These are phyloP conservation scores for Solanum peruvianum DNA, from an alignment of 257 asterid species.

Conservation along the genomic window DNA sequence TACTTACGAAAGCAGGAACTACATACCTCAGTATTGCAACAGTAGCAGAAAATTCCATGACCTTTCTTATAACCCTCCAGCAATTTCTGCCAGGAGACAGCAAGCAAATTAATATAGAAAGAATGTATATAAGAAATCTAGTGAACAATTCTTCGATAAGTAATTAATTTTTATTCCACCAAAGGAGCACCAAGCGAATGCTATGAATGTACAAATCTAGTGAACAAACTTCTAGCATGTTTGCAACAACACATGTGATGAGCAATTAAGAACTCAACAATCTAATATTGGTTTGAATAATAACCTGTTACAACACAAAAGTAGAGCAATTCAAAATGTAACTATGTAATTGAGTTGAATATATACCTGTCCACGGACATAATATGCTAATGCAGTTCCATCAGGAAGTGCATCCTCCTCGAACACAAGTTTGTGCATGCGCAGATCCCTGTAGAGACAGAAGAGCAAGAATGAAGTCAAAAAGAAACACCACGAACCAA, in stretches of 20 bases:
- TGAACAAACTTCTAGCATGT: not conserved
- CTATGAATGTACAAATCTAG: not conserved
- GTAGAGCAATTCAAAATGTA: not conserved
- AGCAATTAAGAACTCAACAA: not conserved
- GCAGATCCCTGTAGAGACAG: constrained; percentile 48
- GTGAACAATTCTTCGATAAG: not conserved
- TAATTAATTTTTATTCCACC: not conserved
- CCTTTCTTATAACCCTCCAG: constrained; percentile 57
- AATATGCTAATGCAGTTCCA: constrained; percentile 59
- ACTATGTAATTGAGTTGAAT: not conserved
- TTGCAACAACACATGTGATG: not conserved
- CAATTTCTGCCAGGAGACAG: constrained; percentile 29
- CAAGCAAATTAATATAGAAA: not conserved
- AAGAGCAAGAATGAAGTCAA: not conserved
- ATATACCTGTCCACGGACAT: constrained; percentile 56
- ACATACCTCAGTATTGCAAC: constrained; percentile 63
- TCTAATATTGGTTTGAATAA: not conserved
- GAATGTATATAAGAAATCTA: not conserved
- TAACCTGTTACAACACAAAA: constrained; percentile 21
- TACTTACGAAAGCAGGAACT: not conserved
- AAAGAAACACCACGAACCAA: not conserved
- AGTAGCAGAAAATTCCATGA: constrained; percentile 52
- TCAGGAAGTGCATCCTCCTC: constrained; percentile 53
- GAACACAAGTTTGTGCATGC: constrained; percentile 68
- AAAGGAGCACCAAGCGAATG: not conserved